phyloP scores from a whole-genome alignment of 371 early-diverging fungal genomes.

The Chytridium lagenaria region DNA sequence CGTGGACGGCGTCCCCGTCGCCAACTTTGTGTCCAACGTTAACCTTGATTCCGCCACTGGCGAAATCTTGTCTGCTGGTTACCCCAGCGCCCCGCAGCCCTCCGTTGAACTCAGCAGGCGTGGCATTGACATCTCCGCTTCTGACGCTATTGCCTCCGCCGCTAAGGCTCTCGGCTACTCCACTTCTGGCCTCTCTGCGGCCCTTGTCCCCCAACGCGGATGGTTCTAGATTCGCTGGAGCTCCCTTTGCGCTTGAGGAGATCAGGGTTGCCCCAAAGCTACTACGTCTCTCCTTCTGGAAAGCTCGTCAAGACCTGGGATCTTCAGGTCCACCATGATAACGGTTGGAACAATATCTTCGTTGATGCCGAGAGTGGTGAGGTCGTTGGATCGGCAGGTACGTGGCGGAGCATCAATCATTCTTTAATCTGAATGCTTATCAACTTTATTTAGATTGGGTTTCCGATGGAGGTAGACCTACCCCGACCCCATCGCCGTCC shows the following conservation, averaged over 20 bases:
- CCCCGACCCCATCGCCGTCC: too few relatives aligned
- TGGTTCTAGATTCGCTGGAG: constrained; percentile 13
- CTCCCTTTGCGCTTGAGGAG: constrained; percentile 29
- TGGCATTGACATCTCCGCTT: background rate
- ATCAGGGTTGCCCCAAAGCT: constrained; percentile 18
- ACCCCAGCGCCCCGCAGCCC: background rate
- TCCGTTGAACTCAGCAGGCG: background rate
- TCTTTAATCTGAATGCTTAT: too few relatives aligned
- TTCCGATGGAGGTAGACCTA: background rate
- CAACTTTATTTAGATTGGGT: too few relatives aligned
- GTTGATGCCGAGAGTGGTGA: constrained; percentile 25
- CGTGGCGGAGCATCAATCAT: too few relatives aligned
- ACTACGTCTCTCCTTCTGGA: constrained; percentile 13
- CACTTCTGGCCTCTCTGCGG: background rate
- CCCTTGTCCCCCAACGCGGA: too few relatives aligned
- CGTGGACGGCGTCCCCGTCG: constrained; percentile 28
- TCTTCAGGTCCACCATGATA: background rate
- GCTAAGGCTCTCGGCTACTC: constrained; percentile 6
- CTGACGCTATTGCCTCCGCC: background rate
- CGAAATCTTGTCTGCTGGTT: background rate
- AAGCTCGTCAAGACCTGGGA: background rate
- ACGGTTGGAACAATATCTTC: constrained; percentile 20
- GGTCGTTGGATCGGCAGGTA: constrained; percentile 29
- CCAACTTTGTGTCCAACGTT: constrained; percentile 27
- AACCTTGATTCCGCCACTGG: constrained; percentile 1